These are phyloP conservation scores for Luzula sylvatica DNA, from an alignment of 176 grass and related monocot species.

Conservation along the genomic window DNA sequence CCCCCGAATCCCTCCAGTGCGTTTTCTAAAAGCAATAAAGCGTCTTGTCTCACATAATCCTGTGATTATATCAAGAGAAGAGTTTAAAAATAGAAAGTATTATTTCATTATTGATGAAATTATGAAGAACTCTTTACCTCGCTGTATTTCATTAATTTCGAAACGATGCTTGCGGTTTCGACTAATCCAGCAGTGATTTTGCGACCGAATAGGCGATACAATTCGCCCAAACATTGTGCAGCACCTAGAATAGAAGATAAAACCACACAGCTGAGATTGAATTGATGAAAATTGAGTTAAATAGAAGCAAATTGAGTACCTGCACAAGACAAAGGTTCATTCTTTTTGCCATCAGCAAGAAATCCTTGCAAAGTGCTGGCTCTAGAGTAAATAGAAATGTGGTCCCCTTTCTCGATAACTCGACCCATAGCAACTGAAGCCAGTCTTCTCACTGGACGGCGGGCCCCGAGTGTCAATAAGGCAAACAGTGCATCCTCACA, in stretches of 20 bases:
- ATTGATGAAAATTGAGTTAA: not conserved
- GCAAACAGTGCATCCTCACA: conserved; percentile 95
- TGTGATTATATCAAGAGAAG: not conserved
- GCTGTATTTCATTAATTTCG: conserved; percentile 86
- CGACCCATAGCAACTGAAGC: conserved; percentile 73
- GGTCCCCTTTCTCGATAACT: conserved; percentile 85
- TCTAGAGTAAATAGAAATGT: conserved; percentile 83
- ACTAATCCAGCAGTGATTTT: conserved; percentile 84
- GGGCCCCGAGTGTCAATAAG: conserved; percentile 68
- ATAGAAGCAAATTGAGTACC: conserved; percentile 27
- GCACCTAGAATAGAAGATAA: conserved; percentile 40
- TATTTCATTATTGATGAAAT: too few species aligned
- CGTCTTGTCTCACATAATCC: conserved; percentile 1
- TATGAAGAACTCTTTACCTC: conserved; percentile 43
- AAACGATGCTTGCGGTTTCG: conserved; percentile 79
- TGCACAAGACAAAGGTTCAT: conserved; percentile 64
- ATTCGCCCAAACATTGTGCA: conserved; percentile 77
- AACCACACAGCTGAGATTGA: not conserved
- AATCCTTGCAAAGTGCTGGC: conserved; percentile 82
- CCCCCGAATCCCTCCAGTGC: conserved; percentile 86
- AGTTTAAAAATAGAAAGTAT: not conserved
- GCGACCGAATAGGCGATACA: conserved; percentile 73
- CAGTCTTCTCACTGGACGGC: conserved; percentile 66
- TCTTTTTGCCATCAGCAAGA: conserved; percentile 84
- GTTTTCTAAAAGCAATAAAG: conserved; percentile 82